Base-by-base conservation (phyloP, 2,329 filamentous ascomycete genomes). In the Neopestalotiopsis rosae region DNA sequence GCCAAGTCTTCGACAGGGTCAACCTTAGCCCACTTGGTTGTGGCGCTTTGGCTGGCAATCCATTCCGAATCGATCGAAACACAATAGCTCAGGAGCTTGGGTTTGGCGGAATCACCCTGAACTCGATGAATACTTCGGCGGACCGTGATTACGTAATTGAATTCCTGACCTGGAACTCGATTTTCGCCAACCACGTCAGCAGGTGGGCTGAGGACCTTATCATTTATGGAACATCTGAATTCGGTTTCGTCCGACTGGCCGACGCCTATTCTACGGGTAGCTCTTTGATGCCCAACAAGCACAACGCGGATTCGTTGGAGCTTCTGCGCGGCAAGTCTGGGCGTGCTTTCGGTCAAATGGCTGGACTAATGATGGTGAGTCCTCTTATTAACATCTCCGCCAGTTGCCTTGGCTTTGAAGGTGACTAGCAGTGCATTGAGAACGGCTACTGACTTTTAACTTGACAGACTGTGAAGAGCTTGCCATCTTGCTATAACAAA, bases 201-300 rank as follows among this genome's bases (percentile, higher is more conserved):
- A 89, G 92, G 67, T 95, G 92, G 90, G 89, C 91, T 4, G 93
- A 97, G 82, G 94, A 97, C 78, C 83, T 97, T 70, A 97, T 97
- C 81, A 88, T 97, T 77, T 95, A 94, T 84, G 91, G 88, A 52
- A 89, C 90, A 28, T 84, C 89, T 71, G 92, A 95, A 78, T 95
- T 94, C 76, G 89, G 90, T 32, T 95, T 93, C 76, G 89, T 95
- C 56, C 86, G 88, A 70, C 82, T 95, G 52, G 92, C 93, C 6
- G 93, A 95, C 76, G 92, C 93, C 0, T 96, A 95, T 81, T 90
- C 89, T 4, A 95, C 93, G 1, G 92, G 92, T 52, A 92, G 89
- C 73, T 91, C n/a, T 58, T 66, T 66, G 20, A 66, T 66, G 64
- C 64, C 64, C 24, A 32, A 66, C 14, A 95, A 95, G 88, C 94